These are phyloP conservation scores for Deinandra increscens DNA, from an alignment of 129 eudicot species.

Conservation along the genomic window DNA sequence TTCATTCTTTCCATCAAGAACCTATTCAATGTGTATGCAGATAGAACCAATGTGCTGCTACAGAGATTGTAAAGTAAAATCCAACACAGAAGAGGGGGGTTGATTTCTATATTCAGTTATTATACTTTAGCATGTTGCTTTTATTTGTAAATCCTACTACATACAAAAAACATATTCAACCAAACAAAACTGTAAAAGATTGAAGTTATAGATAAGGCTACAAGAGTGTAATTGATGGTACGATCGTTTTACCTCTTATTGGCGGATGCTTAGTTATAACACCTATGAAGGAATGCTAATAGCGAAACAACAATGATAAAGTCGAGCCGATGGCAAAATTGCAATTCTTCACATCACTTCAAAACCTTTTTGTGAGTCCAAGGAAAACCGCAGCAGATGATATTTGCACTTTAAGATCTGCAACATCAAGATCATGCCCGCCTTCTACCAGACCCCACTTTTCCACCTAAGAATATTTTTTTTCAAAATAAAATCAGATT, in stretches of 20 bases:
- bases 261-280: constrained; percentile 1
- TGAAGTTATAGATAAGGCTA: neutral
- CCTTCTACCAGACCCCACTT: constrained; percentile 99
- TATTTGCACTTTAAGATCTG: constrained; percentile 90
- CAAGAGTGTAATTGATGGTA: constrained; percentile 22
- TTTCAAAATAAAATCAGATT: neutral
- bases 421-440: constrained; percentile 94
- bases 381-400: constrained; percentile 88
- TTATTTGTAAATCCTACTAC: constrained; percentile 6
- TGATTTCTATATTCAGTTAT: neutral
- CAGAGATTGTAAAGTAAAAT: neutral
- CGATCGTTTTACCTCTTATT: constrained; percentile 24
- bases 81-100: neutral
- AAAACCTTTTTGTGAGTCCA: constrained; percentile 67
- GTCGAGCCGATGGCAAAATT: constrained; percentile 2
- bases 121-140: neutral
- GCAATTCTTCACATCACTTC: constrained; percentile 29
- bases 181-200: constrained; percentile 3
- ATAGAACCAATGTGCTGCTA: neutral
- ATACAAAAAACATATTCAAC: neutral
- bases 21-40: constrained; percentile 10
- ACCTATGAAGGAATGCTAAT: constrained; percentile 14
- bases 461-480: constrained; percentile 53
- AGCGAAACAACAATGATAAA: constrained; percentile 21
- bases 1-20: neutral